These are phyloP conservation scores for Magnolia kwangsiensis DNA, from an alignment of 164 flowering plant genomes.

Conservation along the genomic window DNA sequence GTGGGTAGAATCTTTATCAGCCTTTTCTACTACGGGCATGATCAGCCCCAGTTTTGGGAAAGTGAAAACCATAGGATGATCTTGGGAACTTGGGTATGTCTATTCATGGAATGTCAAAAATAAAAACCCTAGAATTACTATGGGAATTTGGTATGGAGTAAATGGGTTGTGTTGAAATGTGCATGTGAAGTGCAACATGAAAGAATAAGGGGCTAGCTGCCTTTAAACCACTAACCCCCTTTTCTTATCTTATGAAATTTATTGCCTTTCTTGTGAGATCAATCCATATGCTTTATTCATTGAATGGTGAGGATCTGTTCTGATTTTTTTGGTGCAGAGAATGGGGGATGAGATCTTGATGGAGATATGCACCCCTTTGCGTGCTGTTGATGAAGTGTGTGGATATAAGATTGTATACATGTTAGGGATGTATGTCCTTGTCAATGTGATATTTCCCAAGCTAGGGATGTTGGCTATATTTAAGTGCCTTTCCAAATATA, in stretches of 20 bases:
- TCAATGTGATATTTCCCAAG: background rate
- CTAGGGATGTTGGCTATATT: background rate
- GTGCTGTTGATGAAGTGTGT: background rate
- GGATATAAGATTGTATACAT: background rate
- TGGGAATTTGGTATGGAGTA: slow-evolving; percentile 16
- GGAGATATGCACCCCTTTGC: slow-evolving; percentile 1
- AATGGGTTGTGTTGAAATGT: slow-evolving; percentile 15
- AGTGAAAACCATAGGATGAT: slow-evolving; percentile 19
- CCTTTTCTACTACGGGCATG: slow-evolving; percentile 15
- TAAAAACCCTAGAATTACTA: slow-evolving; percentile 11
- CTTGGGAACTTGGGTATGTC: slow-evolving; percentile 32
- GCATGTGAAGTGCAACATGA: slow-evolving; percentile 10
- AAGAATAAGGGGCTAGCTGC: background rate
- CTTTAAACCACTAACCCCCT: background rate
- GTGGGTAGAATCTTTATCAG: slow-evolving; percentile 5
- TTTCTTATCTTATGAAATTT: background rate
- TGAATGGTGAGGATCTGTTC: slow-evolving; percentile 1
- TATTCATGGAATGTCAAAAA: slow-evolving; percentile 7
- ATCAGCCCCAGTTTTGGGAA: slow-evolving; percentile 19
- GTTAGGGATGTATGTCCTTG: background rate
- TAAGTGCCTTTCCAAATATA: background rate
- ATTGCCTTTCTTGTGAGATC: background rate
- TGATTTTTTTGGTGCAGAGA: background rate
- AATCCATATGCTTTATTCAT: background rate
- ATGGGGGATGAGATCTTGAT: background rate